These are phyloP conservation scores for Ceratocystis eucalypticola DNA, from an alignment of 2,329 filamentous ascomycete species.

Conservation along the genomic window DNA sequence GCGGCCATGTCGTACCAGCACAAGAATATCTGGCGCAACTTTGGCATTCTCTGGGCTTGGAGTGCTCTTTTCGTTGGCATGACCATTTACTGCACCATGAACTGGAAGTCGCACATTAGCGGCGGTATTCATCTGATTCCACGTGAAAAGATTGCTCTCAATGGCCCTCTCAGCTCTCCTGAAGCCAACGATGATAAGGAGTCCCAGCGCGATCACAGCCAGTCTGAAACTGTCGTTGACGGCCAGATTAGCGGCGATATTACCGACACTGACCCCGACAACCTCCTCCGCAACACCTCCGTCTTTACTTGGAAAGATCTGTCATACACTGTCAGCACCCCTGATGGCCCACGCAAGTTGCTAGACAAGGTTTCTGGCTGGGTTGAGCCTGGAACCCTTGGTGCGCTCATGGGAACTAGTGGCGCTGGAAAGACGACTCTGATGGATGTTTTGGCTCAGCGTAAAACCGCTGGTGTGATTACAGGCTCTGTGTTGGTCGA, in stretches of 20 bases:
- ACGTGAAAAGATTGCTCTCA: constrained; percentile 39
- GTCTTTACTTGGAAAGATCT: constrained; percentile 66
- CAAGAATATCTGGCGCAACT: constrained; percentile 44
- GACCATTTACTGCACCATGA: constrained; percentile 43
- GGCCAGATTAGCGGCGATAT: constrained; percentile 4
- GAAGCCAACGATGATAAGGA: constrained; percentile 36
- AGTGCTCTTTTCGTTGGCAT: constrained; percentile 46
- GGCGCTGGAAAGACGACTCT: constrained; percentile 80
- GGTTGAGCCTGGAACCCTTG: constrained; percentile 67
- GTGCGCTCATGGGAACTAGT: constrained; percentile 67
- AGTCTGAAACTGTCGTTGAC: constrained; percentile 8
- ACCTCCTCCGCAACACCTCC: constrained; percentile 48
- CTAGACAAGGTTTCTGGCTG: constrained; percentile 71
- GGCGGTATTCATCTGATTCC: constrained; percentile 47
- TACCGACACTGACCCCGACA: constrained; percentile 12
- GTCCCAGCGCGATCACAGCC: constrained; percentile 24
- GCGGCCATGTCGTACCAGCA: constrained; percentile 39
- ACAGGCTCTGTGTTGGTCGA: constrained; percentile 64
- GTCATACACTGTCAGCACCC: constrained; percentile 50
- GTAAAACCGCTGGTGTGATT: constrained; percentile 66
- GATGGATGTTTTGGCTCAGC: constrained; percentile 66
- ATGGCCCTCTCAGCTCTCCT: constrained; percentile 21
- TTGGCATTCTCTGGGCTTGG: constrained; percentile 49
- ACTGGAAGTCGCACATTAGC: constrained; percentile 41
- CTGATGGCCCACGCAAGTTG: constrained; percentile 48